These are phyloP conservation scores for Alternaria gansuensis DNA, from an alignment of 2,329 filamentous ascomycete genomes.

Conservation along the genomic window DNA sequence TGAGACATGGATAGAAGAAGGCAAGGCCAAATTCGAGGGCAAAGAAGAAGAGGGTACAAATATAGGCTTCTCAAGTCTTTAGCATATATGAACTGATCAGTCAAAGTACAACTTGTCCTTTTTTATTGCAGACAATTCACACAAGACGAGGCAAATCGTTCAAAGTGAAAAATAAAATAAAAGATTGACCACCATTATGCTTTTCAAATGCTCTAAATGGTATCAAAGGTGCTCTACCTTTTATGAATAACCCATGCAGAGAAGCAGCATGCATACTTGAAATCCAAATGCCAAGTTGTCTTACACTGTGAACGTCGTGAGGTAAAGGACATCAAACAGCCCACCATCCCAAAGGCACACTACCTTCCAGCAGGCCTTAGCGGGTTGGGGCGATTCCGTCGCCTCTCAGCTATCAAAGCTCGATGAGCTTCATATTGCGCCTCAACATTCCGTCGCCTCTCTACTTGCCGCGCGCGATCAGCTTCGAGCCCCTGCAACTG, in stretches of 20 bases:
- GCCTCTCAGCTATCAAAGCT: not conserved
- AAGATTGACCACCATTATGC: not conserved
- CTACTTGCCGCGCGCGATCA: not conserved
- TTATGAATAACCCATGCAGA: not conserved
- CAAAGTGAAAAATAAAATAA: too few relatives aligned
- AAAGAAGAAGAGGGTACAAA: conserved; percentile 18
- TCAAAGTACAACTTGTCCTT: not conserved
- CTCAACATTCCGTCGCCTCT: not conserved
- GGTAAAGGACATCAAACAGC: not conserved
- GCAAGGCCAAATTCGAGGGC: conserved; percentile 59
- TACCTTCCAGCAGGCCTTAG: conserved; percentile 2
- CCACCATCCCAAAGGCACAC: not conserved
- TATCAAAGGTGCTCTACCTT: not conserved
- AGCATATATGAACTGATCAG: not conserved
- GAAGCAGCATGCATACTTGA: not conserved
- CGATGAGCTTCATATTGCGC: not conserved
- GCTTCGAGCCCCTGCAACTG: not conserved
- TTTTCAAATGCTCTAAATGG: not conserved
- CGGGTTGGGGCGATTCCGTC: not conserved
- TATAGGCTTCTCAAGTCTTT: conserved; percentile 33
- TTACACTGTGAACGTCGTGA: not conserved
- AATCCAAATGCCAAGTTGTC: not conserved
- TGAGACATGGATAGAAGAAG: conserved; percentile 76
- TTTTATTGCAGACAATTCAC: too few relatives aligned
- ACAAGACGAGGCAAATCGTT: too few relatives aligned